Base-by-base conservation (phyloP, 805 yeast species). In the Scheffersomyces coipomensis region DNA sequence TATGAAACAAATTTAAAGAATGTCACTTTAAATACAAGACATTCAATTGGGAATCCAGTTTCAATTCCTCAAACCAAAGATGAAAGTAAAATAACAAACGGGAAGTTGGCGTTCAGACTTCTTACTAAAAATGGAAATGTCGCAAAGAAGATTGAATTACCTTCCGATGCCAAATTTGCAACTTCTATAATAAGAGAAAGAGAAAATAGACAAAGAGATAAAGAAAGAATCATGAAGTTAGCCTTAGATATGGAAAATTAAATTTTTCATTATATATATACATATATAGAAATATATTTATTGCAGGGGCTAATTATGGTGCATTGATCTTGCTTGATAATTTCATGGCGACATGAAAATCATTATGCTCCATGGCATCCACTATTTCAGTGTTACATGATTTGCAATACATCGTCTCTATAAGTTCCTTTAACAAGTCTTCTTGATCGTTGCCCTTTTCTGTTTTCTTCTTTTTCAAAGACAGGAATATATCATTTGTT, bases 211-310 rank as follows among this genome's bases (percentile, higher is more conserved):
- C 67, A 67, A 44, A 64, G 66, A 29, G 84, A 83, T 56, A 73
- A 78, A 38, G 78, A 78, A 44, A 66, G 71, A 49, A 75, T 85
- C 40, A 78, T 80, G 57, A 68, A 70, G 29, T 69, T 79, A 41
- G 85, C 83, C 18, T 51, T 75, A 29, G 63, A 67, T 22, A 66
- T 67, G 68, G 67, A 63, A 19, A 23, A 29, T 25, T 24, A 22
- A 19, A 26, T 16, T 12, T 21, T 24, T 21, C 13, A 7, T 10
- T 12, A 12, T 13, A 16, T 21, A 35, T 17, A 38, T 35, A 47
- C 15, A 25, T 24, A 5, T 23, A 25, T 31, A 23, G 23, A 30
- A 6, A 5, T 23, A 17, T 22, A 13, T 19, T 15, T 15, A 21
- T 34, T 17, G 34, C n/a, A n/a, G n/a, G n/a, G n/a, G n/a, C n/a